Conservation (phyloP, 345 rosid species). For the Aegle marmelos region DNA sequence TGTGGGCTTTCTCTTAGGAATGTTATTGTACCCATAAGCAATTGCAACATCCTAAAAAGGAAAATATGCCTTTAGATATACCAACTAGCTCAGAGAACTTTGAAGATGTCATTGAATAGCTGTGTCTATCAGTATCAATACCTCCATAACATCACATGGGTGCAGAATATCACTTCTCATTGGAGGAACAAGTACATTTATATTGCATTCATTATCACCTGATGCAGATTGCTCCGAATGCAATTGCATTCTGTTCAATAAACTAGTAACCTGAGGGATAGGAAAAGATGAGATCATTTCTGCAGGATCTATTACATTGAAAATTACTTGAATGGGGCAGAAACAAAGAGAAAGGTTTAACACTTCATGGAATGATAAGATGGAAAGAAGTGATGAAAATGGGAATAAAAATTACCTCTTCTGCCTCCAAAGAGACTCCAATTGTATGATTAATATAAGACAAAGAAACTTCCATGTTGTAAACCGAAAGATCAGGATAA, state of each 20-base stretch:
- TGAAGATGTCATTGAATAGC: not conserved
- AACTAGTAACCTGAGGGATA: constrained; percentile 52
- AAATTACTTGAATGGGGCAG: not conserved
- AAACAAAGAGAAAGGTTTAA: not conserved
- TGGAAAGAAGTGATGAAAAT: not conserved
- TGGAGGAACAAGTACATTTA: constrained; percentile 75
- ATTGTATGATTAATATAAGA: constrained; percentile 66
- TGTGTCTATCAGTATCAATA: constrained; percentile 20
- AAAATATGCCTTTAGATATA: constrained; percentile 1
- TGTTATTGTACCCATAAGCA: constrained; percentile 87
- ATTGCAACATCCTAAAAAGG: constrained; percentile 83
- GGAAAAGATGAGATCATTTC: constrained; percentile 10
- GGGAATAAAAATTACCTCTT: constrained; percentile 53
- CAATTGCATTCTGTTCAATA: constrained; percentile 81
- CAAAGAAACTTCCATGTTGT: constrained; percentile 77
- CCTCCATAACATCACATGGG: constrained; percentile 96
- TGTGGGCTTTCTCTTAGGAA: constrained; percentile 61
- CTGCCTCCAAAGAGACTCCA: constrained; percentile 70
- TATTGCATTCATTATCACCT: constrained; percentile 33
- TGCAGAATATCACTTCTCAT: constrained; percentile 91
- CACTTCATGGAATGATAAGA: not conserved
- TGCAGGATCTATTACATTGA: not conserved
- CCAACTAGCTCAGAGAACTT: not conserved
- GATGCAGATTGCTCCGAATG: constrained; percentile 40
- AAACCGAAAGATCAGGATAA: constrained; percentile 75